Percentiles rank a stretch among this genome's conserved stretches.
These are phyloP conservation scores for Backusella parvicylindrica DNA, from an alignment of 192 early-diverging fungal genomes.

Conservation along the genomic window DNA sequence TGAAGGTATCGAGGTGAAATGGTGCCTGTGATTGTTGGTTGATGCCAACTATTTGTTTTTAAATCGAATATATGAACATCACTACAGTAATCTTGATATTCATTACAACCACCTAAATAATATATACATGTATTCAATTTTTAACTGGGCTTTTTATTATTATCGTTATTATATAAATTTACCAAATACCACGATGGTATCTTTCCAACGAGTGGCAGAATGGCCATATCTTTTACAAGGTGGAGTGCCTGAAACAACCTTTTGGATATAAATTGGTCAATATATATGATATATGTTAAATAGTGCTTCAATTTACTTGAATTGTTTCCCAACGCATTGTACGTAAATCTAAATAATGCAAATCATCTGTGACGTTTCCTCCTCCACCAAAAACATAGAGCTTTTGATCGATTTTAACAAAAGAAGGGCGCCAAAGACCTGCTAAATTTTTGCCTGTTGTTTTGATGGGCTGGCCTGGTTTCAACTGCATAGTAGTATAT, in stretches of 20 bases:
- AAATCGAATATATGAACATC: conserved; percentile 59
- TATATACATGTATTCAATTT: not conserved
- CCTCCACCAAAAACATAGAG: conserved; percentile 54
- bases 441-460: conserved; percentile 53
- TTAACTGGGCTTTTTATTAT: not conserved
- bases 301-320: conserved; percentile 25
- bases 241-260: conserved; percentile 32
- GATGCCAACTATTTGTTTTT: conserved; percentile 46
- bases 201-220: conserved; percentile 52
- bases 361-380: conserved; percentile 55
- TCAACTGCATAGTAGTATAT: not conserved
- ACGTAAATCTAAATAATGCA: conserved; percentile 46
- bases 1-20: conserved; percentile 50
- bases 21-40: conserved; percentile 47
- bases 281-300: not conserved
- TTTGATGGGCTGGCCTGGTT: conserved; percentile 40
- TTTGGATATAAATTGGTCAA: not conserved
- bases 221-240: conserved; percentile 58
- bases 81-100: conserved; percentile 48
- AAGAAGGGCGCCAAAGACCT: conserved; percentile 54
- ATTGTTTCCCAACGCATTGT: conserved; percentile 51
- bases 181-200: conserved; percentile 53
- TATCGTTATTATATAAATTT: not conserved
- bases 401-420: conserved; percentile 47
- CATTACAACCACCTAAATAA: conserved; percentile 47